Evolutionary conservation across 2,329 filamentous ascomycete genomes (phyloP).

Genomic region (Lithohypha guttulata): DNA sequence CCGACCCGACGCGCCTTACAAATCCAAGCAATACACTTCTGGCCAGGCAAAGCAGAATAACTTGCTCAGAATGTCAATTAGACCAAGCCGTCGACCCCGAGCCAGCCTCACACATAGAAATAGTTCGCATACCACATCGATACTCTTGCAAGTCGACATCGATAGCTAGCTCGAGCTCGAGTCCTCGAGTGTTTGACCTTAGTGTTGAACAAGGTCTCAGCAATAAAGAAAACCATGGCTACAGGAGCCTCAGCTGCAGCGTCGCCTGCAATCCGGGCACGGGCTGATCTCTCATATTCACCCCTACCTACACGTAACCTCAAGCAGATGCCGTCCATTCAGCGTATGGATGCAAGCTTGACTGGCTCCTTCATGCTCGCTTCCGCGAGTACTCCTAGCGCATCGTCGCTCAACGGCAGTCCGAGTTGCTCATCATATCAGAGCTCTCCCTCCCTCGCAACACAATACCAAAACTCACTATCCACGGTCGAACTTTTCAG

Average conservation of each 20-base stretch:
- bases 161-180: too few relatives aligned
- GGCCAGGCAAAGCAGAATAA: too few relatives aligned
- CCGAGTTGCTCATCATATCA: slow-evolving; percentile 19
- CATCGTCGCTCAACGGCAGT: slow-evolving; percentile 16
- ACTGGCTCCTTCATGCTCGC: slow-evolving; percentile 7
- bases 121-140: background rate
- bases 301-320: background rate
- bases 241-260: background rate
- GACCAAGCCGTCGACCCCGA: background rate
- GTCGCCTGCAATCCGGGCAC: background rate
- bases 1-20: too few relatives aligned
- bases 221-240: background rate
- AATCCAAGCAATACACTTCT: too few relatives aligned
- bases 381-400: slow-evolving; percentile 1
- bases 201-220: background rate
- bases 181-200: too few relatives aligned
- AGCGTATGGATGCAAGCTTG: slow-evolving; percentile 15
- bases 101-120: slow-evolving; percentile 5
- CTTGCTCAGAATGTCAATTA: slow-evolving; percentile 1
- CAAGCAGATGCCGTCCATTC: slow-evolving; percentile 15
- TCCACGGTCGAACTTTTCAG: slow-evolving; percentile 47
- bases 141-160: background rate
- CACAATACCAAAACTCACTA: slow-evolving; percentile 26
- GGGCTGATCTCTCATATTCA: background rate
- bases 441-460: slow-evolving; percentile 18